Base-by-base conservation (phyloP, 345 rosid species). In the Salix caprea region DNA sequence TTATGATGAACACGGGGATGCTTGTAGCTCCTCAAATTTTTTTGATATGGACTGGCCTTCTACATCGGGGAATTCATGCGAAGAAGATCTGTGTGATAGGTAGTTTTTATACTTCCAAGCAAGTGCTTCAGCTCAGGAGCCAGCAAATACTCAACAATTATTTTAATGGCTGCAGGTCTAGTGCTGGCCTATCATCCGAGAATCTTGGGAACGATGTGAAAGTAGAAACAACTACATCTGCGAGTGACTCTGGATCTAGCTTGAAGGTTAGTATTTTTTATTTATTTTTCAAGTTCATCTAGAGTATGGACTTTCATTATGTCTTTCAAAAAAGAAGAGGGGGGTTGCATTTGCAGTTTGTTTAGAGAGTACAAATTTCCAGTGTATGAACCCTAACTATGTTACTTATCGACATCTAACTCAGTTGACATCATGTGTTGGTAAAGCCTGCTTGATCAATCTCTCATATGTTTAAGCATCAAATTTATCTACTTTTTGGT, bases 21-120 rank as follows among this genome's bases (percentile, higher is more conserved):
- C 81, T 50, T 90, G 90, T 79, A 87, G 84, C 81, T 89, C 89
- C 79, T 82, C 91, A 68, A 79, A 86, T 82, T 93, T 95, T 76
- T 80, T 89, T 58, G 96, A 91, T 80, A 72, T 88, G 80, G 99
- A 90, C n/a, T 89, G 94, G 94, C 84, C 88, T 69, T 96, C 98
- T 80, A 93, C 99, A 70, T 91, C 99, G 11, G 99, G 91, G 75
- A 91, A 91, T 87, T 91, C 97, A 12, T 88, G 89, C 13, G 97
- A 93, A 71, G 97, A 93, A 71, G 97, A 93, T 76, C 77, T 74
- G 58, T 84, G 74, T 77, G 91, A 86, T 74, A 91, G 98, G 98
- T 96, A 86, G 32, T 39, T 71, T 71, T 48, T 44, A 11, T 65
- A 37, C 50, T 24, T 73, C 64, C 28, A 28, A 34, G n/a, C 6